These are phyloP conservation scores for Conidiobolus incongruus DNA, from an alignment of 371 early-diverging fungal species.

Conservation along the genomic window DNA sequence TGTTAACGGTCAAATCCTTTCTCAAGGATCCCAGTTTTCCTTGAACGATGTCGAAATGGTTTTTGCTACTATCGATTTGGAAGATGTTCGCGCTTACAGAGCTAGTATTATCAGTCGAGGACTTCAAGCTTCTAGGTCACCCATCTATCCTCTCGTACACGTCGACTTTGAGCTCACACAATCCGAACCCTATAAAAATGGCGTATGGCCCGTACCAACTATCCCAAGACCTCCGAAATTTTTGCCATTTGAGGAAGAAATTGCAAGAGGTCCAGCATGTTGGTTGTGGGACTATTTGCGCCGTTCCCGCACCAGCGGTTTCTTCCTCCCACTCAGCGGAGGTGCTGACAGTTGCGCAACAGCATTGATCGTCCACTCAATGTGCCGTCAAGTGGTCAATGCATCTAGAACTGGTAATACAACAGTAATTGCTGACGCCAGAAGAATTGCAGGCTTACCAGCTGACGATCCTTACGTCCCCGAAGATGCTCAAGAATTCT, in stretches of 20 bases:
- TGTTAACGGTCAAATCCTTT: slow-evolving; percentile 73
- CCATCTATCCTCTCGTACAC: slow-evolving; percentile 33
- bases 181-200: slow-evolving; percentile 10
- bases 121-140: slow-evolving; percentile 42
- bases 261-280: slow-evolving; percentile 80
- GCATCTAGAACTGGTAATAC: slow-evolving; percentile 33
- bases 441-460: slow-evolving; percentile 30
- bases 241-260: neutral
- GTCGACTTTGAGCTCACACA: slow-evolving; percentile 27
- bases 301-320: slow-evolving; percentile 70
- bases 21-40: slow-evolving; percentile 85
- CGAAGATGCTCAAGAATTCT: slow-evolving; percentile 54
- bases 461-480: slow-evolving; percentile 41
- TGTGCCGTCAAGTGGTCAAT: slow-evolving; percentile 76
- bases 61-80: slow-evolving; percentile 76
- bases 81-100: slow-evolving; percentile 68
- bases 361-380: slow-evolving; percentile 77
- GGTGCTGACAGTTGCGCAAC: slow-evolving; percentile 93
- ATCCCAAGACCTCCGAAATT: neutral
- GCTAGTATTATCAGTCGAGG: slow-evolving; percentile 45
- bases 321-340: slow-evolving; percentile 88
- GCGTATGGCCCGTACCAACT: slow-evolving; percentile 5
- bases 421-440: slow-evolving; percentile 51
- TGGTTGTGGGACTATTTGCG: slow-evolving; percentile 98
- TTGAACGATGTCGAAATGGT: slow-evolving; percentile 81